Evolutionary conservation across 768 basidiomycete species (phyloP).

Genomic region (Pulveroboletus sp.): DNA sequence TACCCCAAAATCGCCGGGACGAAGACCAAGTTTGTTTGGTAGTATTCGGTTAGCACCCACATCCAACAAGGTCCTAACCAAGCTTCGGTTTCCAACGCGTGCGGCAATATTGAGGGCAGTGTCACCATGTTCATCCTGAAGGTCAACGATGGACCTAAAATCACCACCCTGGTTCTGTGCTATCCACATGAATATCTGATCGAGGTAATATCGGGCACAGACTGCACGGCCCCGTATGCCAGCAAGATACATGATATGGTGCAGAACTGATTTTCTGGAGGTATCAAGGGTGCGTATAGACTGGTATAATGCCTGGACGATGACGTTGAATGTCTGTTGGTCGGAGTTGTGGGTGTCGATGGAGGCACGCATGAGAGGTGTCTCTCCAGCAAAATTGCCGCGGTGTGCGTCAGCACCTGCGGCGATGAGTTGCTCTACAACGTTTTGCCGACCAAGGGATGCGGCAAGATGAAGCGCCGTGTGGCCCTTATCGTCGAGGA

Average conservation of each 20-base stretch:
- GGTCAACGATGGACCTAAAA: conserved; percentile 77
- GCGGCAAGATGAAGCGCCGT: conserved; percentile 92
- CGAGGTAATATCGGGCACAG: conserved; percentile 86
- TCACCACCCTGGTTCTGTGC: conserved; percentile 71
- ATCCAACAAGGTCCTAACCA: conserved; percentile 84
- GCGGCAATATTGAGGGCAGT: conserved; percentile 95
- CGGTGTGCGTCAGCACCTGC: conserved; percentile 84
- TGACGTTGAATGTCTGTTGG: conserved; percentile 61
- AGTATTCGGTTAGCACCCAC: conserved; percentile 87
- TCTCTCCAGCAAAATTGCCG: conserved; percentile 93
- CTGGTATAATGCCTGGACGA: conserved; percentile 60
- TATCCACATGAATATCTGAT: conserved; percentile 83
- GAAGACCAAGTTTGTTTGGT: conserved; percentile 88
- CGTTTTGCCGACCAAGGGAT: conserved; percentile 68
- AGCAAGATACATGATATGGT: conserved; percentile 87
- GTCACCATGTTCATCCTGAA: conserved; percentile 94
- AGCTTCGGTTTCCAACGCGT: conserved; percentile 80
- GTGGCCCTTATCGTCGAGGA: conserved; percentile 93
- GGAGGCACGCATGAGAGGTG: conserved; percentile 87
- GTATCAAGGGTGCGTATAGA: conserved; percentile 89
- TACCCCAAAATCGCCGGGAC: conserved; percentile 93
- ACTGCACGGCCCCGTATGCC: conserved; percentile 85
- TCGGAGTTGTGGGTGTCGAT: conserved; percentile 86
- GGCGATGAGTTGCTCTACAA: conserved; percentile 64
- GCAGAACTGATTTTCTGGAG: conserved; percentile 78